A percentile compares a stretch with the other conserved stretches of the same genome.
Conservation (phyloP, 2,329 filamentous ascomycete genomes). For the Claviceps sp. region DNA sequence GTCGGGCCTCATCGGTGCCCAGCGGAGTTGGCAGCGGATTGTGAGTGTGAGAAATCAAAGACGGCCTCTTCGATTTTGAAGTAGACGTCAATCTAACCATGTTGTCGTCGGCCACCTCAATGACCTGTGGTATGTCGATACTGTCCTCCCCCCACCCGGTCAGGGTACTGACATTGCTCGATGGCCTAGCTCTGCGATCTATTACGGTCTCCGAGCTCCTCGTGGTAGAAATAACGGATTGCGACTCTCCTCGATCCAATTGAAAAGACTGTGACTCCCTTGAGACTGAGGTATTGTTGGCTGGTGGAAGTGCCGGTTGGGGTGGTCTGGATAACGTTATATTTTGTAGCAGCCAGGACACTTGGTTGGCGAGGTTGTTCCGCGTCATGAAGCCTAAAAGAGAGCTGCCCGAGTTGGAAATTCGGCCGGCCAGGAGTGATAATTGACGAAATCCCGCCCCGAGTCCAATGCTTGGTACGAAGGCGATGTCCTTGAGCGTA, state of each 20-base stretch:
- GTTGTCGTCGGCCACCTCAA: constrained; percentile 16
- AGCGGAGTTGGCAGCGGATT: constrained; percentile 29
- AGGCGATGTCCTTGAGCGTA: background rate
- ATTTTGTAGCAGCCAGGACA: constrained; percentile 43
- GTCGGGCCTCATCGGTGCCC: constrained; percentile 10
- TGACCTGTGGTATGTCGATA: constrained; percentile 15
- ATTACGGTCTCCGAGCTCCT: background rate
- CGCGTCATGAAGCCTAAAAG: constrained; percentile 43
- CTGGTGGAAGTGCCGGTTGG: constrained; percentile 23
- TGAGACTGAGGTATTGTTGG: constrained; percentile 14
- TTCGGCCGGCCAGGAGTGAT: background rate
- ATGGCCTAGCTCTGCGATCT: background rate
- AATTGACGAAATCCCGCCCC: constrained; percentile 1
- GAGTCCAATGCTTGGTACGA: background rate
- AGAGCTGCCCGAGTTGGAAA: background rate
- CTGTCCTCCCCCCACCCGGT: constrained; percentile 10
- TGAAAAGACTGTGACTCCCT: constrained; percentile 15
- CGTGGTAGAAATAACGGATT: background rate
- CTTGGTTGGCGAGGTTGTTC: constrained; percentile 44
- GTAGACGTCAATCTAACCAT: constrained; percentile 34
- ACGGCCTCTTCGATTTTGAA: constrained; percentile 30
- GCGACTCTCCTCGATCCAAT: background rate
- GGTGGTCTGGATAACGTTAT: constrained; percentile 27
- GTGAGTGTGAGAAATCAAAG: constrained; percentile 27
- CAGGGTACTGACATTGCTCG: constrained; percentile 12